phyloP scores from a whole-genome alignment of 2,329 filamentous ascomycete species.

The Stagonosporopsis rhizophila region DNA sequence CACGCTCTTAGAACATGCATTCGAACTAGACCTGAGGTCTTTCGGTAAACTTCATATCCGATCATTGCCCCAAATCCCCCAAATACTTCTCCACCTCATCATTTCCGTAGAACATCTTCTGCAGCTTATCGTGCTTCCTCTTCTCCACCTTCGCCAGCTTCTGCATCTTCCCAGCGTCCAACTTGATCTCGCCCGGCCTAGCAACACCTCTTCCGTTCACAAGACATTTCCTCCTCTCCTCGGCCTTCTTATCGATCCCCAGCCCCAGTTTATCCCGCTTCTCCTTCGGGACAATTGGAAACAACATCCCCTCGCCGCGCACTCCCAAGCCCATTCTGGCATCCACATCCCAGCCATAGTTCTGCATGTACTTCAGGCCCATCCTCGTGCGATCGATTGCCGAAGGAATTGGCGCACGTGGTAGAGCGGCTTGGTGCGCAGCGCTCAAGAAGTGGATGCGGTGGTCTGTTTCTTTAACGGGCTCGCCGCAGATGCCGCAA shows the following conservation, averaged over 20 bases:
- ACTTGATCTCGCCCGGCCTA: constrained; percentile 44
- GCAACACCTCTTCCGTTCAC: constrained; percentile 39
- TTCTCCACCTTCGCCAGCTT: constrained; percentile 68
- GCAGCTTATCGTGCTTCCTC: constrained; percentile 68
- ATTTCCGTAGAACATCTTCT: constrained; percentile 74
- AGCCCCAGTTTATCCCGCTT: constrained; percentile 81
- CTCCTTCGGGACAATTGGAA: constrained; percentile 73
- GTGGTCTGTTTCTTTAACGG: constrained; percentile 35
- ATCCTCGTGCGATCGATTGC: constrained; percentile 73
- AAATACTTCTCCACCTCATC: constrained; percentile 81
- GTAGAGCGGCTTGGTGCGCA: constrained; percentile 73
- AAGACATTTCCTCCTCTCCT: constrained; percentile 47
- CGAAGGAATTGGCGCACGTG: constrained; percentile 75
- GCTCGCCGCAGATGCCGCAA: constrained; percentile 48
- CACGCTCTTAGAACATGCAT: not conserved
- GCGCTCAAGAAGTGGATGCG: constrained; percentile 64
- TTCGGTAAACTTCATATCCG: not conserved
- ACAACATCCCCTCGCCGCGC: constrained; percentile 71
- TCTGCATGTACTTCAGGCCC: constrained; percentile 70
- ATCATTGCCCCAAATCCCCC: constrained; percentile 46
- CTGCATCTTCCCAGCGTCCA: constrained; percentile 75
- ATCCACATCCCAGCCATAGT: constrained; percentile 79
- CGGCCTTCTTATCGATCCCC: constrained; percentile 60
- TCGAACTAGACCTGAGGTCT: not conserved
- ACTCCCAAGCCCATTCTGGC: constrained; percentile 74